Evolutionary conservation across 371 early-diverging fungal species (phyloP).

Genomic region (Mortierella polycephala): DNA sequence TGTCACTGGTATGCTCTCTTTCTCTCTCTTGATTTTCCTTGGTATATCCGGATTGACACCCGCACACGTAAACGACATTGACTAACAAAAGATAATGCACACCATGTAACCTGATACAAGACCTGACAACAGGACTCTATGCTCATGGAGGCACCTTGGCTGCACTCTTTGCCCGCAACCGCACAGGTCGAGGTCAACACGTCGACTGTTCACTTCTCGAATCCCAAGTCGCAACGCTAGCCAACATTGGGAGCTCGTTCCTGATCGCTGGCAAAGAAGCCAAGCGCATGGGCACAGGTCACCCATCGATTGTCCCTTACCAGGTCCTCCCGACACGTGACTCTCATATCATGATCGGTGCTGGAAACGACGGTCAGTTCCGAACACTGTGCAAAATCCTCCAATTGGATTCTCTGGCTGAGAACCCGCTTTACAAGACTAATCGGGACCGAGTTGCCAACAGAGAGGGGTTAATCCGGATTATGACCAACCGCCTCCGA

Average conservation of each 20-base stretch:
- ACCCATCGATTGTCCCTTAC: constrained; percentile 94
- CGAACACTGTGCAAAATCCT: constrained; percentile 67
- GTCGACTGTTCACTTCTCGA: constrained; percentile 89
- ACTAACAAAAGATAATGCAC: not conserved
- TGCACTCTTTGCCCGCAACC: constrained; percentile 76
- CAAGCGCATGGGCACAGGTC: constrained; percentile 86
- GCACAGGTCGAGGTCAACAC: constrained; percentile 81
- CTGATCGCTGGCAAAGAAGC: constrained; percentile 86
- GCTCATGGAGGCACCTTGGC: constrained; percentile 92
- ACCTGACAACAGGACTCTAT: constrained; percentile 86
- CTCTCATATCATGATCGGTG: constrained; percentile 87
- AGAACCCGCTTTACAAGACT: constrained; percentile 65
- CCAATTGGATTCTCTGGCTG: constrained; percentile 60
- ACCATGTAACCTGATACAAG: constrained; percentile 33
- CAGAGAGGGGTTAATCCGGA: constrained; percentile 68
- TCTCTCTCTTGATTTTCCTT: not conserved
- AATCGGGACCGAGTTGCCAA: constrained; percentile 81
- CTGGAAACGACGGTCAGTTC: constrained; percentile 91
- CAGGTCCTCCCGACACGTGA: constrained; percentile 88
- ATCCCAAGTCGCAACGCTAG: constrained; percentile 87
- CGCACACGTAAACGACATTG: not conserved
- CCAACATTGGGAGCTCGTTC: constrained; percentile 89
- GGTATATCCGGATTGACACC: not conserved
- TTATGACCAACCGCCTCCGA: constrained; percentile 64
- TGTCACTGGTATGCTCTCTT: constrained; percentile 75